These are phyloP conservation scores for Trametes sanguinea DNA, from an alignment of 768 basidiomycete species.

Conservation along the genomic window DNA sequence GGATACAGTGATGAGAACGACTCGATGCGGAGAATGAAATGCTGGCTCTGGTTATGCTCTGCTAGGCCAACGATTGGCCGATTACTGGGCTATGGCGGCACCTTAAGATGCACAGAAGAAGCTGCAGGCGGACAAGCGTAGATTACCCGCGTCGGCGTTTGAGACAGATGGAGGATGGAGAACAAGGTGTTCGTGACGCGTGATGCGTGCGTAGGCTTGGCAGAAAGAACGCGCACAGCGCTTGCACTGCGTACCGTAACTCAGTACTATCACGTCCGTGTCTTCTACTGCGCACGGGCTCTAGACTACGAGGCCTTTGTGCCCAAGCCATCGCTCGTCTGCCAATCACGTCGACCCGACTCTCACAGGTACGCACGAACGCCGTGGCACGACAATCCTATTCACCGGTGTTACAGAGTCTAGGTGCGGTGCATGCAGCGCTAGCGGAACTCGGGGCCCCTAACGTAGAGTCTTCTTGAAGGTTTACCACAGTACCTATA, in stretches of 20 bases:
- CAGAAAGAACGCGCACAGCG: too few relatives aligned
- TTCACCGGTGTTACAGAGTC: constrained; percentile 8
- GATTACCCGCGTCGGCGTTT: not conserved
- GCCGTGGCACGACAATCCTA: not conserved
- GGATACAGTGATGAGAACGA: constrained; percentile 10
- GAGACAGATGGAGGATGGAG: not conserved
- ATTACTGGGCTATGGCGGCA: too few relatives aligned
- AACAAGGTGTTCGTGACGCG: constrained; percentile 5
- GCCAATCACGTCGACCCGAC: constrained; percentile 2
- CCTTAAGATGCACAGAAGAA: not conserved
- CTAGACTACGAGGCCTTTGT: not conserved
- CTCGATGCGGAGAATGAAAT: not conserved
- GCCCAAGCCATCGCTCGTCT: not conserved
- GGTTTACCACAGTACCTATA: too few relatives aligned
- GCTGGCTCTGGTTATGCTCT: too few relatives aligned
- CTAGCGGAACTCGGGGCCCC: not conserved
- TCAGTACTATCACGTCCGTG: not conserved
- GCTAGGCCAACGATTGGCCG: too few relatives aligned
- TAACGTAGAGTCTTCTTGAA: too few relatives aligned
- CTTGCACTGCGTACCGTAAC: not conserved
- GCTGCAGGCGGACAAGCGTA: not conserved
- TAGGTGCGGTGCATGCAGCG: constrained; percentile 3
- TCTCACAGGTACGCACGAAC: not conserved
- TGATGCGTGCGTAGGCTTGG: not conserved
- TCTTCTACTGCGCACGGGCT: constrained; percentile 8